Conservation (phyloP, 2,329 filamentous ascomycete species). For the Decorospora gaudefroyi region DNA sequence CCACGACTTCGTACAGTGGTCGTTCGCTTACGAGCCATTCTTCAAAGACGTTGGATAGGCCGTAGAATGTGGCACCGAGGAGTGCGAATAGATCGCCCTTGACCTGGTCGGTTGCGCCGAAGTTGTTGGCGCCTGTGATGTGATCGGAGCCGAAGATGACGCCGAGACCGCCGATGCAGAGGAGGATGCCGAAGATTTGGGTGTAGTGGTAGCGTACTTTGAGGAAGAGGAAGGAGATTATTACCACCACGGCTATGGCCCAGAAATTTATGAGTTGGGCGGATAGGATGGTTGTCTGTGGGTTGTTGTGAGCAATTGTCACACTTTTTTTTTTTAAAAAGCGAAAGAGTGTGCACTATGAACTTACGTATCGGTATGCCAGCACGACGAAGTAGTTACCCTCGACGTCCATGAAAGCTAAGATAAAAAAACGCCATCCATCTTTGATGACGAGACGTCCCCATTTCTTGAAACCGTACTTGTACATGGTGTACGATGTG, state of each 20-base stretch:
- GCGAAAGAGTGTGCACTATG: neutral
- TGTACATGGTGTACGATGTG: constrained; percentile 75
- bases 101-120: constrained; percentile 69
- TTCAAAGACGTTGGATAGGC: constrained; percentile 86
- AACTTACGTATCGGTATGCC: constrained; percentile 69
- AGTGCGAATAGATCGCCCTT: constrained; percentile 94
- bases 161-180: constrained; percentile 90
- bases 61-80: constrained; percentile 87
- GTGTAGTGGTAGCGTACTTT: constrained; percentile 86
- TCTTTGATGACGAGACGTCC: constrained; percentile 65
- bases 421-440: constrained; percentile 89
- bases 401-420: constrained; percentile 91
- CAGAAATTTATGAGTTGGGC: constrained; percentile 98
- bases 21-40: constrained; percentile 89
- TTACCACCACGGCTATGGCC: constrained; percentile 91
- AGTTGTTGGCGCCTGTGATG: constrained; percentile 74
- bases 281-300: constrained; percentile 87
- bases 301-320: neutral
- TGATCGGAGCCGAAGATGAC: constrained; percentile 86
- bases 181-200: constrained; percentile 82
- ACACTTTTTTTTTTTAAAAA: neutral
- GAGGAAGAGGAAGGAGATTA: constrained; percentile 80
- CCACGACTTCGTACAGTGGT: constrained; percentile 90
- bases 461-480: constrained; percentile 76
- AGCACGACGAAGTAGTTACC: constrained; percentile 98